A percentile compares a stretch with the other conserved stretches of the same genome.
Evolutionary conservation across 352 stramenopile genomes (phyloP).

Genomic region (Pilasporangium apinafurcum): DNA sequence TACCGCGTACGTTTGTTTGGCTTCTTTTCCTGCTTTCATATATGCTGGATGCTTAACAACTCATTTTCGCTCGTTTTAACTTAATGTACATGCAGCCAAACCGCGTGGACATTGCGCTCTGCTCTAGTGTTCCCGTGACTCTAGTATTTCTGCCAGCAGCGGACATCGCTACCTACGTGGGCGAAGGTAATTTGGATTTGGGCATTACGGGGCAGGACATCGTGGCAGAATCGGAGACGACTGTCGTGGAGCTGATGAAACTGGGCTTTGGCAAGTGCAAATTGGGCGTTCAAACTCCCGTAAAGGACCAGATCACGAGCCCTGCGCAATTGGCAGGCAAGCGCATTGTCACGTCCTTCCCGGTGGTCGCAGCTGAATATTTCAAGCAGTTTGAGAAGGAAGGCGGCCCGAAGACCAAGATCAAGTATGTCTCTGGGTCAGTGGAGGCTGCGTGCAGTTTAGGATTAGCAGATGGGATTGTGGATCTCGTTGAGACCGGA

Average conservation of each 20-base stretch:
- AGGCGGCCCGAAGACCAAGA: constrained; percentile 57
- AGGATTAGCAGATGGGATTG: constrained; percentile 96
- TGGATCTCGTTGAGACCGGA: constrained; percentile 98
- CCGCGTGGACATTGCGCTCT: constrained; percentile 92
- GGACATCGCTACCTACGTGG: constrained; percentile 98
- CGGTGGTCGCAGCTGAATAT: constrained; percentile 90
- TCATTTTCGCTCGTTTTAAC: not conserved
- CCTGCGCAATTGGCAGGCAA: constrained; percentile 88
- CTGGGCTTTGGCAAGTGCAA: constrained; percentile 96
- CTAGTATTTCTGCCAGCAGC: constrained; percentile 96
- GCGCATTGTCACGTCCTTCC: constrained; percentile 98
- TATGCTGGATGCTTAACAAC: not conserved
- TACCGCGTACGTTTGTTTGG: constrained; percentile 52
- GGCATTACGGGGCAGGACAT: constrained; percentile 98
- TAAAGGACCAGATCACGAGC: constrained; percentile 79
- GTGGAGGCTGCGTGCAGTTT: constrained; percentile 96
- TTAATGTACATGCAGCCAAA: constrained; percentile 29
- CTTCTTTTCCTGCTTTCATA: not conserved
- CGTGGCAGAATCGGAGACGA: constrained; percentile 87
- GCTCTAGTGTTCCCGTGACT: constrained; percentile 92
- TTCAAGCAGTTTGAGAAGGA: constrained; percentile 90
- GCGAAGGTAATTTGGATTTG: constrained; percentile 96
- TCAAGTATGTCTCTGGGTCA: constrained; percentile 97
- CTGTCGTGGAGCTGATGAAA: constrained; percentile 90
- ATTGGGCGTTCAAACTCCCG: constrained; percentile 94